Evolutionary conservation across 148 eudicot genomes (phyloP).

Genomic region (Amaranthus palmeri): DNA sequence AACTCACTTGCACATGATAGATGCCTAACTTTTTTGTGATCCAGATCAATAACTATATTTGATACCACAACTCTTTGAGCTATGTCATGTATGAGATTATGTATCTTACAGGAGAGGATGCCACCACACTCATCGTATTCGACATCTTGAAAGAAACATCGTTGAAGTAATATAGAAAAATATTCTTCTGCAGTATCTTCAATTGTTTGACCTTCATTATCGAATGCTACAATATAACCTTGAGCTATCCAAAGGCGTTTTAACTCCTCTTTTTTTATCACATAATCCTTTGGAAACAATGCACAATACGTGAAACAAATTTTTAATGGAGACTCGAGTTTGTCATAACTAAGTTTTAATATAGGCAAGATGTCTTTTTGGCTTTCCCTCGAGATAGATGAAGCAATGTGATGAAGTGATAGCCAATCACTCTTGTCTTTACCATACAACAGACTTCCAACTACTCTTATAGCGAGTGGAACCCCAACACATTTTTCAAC

Average conservation of each 20-base stretch:
- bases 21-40: not conserved
- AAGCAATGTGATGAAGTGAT: not conserved
- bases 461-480: not conserved
- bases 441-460: not conserved
- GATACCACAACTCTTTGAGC: not conserved
- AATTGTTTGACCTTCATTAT: not conserved
- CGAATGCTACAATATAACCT: not conserved
- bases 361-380: not conserved
- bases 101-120: not conserved
- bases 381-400: too few species aligned
- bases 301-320: constrained; percentile 29
- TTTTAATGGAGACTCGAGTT: constrained; percentile 20
- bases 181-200: not conserved
- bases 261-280: not conserved
- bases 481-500: not conserved
- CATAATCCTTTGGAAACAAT: not conserved
- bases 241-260: not conserved
- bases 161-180: not conserved
- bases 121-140: not conserved
- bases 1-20: not conserved
- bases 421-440: not conserved
- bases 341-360: constrained; percentile 23
- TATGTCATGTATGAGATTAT: not conserved
- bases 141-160: not conserved
- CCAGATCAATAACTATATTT: too few species aligned